Percentiles rank a stretch among this genome's conserved stretches.
These are phyloP conservation scores for Fusarium denticulatum DNA, from an alignment of 2,329 filamentous ascomycete genomes.

Conservation along the genomic window DNA sequence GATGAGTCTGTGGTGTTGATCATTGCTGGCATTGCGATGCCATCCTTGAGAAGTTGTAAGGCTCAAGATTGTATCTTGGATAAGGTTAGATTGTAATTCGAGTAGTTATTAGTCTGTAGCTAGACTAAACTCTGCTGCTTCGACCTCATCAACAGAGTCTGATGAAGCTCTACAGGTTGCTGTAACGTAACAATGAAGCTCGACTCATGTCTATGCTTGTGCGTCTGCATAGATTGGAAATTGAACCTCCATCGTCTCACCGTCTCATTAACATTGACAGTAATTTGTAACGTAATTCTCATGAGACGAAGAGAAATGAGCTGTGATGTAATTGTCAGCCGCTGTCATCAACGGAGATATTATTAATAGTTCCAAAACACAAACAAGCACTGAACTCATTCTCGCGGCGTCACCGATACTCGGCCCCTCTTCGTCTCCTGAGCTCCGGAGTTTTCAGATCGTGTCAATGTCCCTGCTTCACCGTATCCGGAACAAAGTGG, in stretches of 20 bases:
- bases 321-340: conserved; percentile 28
- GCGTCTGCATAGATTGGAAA: neutral
- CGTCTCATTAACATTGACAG: neutral
- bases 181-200: neutral
- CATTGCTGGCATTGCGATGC: neutral
- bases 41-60: neutral
- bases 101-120: neutral
- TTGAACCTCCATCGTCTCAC: neutral
- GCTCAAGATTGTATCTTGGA: neutral
- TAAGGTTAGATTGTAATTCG: neutral
- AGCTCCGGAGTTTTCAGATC: conserved; percentile 21
- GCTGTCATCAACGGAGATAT: conserved; percentile 21
- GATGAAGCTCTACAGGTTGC: neutral
- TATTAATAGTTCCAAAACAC: conserved; percentile 18
- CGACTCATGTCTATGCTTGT: neutral
- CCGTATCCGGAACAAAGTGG: conserved; percentile 1
- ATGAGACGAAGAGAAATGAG: conserved; percentile 26
- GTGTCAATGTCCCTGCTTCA: conserved; percentile 23
- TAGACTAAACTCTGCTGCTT: neutral
- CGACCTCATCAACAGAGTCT: neutral
- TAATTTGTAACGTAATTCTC: neutral
- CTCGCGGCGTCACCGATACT: conserved; percentile 28
- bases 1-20: conserved; percentile 13
- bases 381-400: conserved; percentile 8
- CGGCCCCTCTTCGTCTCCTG: conserved; percentile 30